Evolutionary conservation across 2,329 filamentous ascomycete genomes (phyloP), one percentile per base, ranked within the genome.

Genomic region (Colletotrichum kahawae): DNA sequence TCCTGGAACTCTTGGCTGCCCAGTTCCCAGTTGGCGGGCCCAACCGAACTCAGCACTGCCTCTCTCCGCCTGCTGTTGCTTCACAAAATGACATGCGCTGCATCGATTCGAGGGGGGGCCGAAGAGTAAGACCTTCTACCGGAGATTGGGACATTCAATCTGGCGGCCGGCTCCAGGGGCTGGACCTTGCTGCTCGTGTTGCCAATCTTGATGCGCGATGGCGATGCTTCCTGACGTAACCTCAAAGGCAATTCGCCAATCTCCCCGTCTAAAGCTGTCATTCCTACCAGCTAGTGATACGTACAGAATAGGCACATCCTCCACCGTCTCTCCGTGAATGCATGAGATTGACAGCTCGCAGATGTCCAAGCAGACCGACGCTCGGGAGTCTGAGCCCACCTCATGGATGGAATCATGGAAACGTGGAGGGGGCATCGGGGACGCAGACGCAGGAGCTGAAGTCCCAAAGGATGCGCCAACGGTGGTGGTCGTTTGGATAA

Each of bases 11-110:
- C 31, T 16, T 68, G 27, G 12, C 60, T 63, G 56, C 51, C 60
- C 60, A 70, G 48, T 70, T 66, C 67, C 62, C 62, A 60, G 62
- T 43, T 9, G 60, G 67, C 71, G 71, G 71, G 72, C 56, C 63
- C 72, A 71, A 54, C 72, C 72, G 60, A 75, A 51, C 54, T 36
- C 31, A 67, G 72, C 72, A 75, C 72, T 33, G 68, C 72, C 72
- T 67, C 68, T 31, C 54, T 29, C 34, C 18, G 12, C 29, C 36
- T 29, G 33, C 31, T 51, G 16, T 14, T 67, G 29, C 29, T 67
- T 60, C 33, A 16, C 48, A 21, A 16, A 34, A 60, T 60, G 57
- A 60, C 51, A 38, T 67, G 29, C 64, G 29, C 38, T 24, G 64
- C 29, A 56, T 54, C 43, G 29, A 48, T 66, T 66, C 65, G 13